Base-by-base conservation (phyloP, 257 asterid species). In the Solanum habrochaites region DNA sequence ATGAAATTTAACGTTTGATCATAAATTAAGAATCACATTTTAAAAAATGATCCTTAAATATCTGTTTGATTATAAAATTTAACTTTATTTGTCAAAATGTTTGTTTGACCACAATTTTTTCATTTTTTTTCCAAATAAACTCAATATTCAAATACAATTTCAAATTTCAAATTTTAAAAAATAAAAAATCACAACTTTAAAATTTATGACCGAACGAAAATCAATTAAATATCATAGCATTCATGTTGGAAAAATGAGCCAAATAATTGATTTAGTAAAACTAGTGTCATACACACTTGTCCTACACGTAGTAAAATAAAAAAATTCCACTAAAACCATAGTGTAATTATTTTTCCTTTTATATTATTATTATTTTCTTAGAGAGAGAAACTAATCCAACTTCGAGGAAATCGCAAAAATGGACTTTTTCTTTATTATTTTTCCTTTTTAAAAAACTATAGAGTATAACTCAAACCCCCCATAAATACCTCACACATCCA, bases 401-500 rank as follows among this genome's bases (percentile, higher is more conserved):
- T 94, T 88, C 95, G 78, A 83, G 90, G 95, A 92, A 92, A 66
- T 83, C 85, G 82, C 90, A 42, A 82, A 11, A 7, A 85, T 20
- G 87, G 88, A 87, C 87, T 83, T 39, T 71, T 74, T 56, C n/a
- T 20, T 20, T 56, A 18, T 15, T 18, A 32, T 13, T 23, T 56
- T 67, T 16, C 12, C 3, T 14, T 60, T 25, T 70, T 0, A 0
- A 16, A 31, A n/a, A 14, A 29, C 6, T 56, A 66, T 16, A 78
- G 31, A 31, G 64, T 35, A 7, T 18, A 32, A 21, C 56, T 21
- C 64, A 74, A 82, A 83, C 84, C 74, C 4, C 4, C 64, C 37
- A 93, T 94, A 94, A 93, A 94, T 95, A 90, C 90, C 89, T 56
- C 93, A 69, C 2, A 86, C 71, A 67, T 85, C 89, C 83, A 92